A percentile compares a stretch with the other conserved stretches of the same genome.
Conservation (phyloP, 2,329 filamentous ascomycete species). For the Teratosphaeria pseudoeucalypti region DNA sequence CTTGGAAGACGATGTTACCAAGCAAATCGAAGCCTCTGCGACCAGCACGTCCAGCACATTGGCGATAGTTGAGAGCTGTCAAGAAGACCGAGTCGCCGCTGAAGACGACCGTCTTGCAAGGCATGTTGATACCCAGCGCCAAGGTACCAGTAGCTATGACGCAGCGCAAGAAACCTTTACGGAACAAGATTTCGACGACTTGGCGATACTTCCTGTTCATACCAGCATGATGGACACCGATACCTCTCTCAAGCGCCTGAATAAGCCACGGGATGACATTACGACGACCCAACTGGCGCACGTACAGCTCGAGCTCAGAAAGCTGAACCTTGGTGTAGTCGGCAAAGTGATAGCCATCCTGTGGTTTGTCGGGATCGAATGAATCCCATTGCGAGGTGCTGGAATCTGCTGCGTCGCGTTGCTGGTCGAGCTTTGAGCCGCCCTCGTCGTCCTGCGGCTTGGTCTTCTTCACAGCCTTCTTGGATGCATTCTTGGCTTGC, state of each 20-base stretch:
- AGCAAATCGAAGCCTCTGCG: constrained; percentile 71
- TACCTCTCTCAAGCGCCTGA: constrained; percentile 52
- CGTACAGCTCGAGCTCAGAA: constrained; percentile 48
- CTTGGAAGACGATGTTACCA: constrained; percentile 71
- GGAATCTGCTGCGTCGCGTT: constrained; percentile 45
- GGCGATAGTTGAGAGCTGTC: constrained; percentile 65
- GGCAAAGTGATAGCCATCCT: constrained; percentile 56
- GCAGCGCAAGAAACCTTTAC: constrained; percentile 58
- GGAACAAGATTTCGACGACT: constrained; percentile 62
- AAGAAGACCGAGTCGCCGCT: constrained; percentile 62
- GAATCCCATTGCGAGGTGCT: constrained; percentile 50
- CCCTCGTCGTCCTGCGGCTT: constrained; percentile 34
- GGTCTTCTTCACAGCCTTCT: constrained; percentile 27
- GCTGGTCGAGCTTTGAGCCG: constrained; percentile 46
- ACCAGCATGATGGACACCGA: constrained; percentile 70
- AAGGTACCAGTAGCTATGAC: constrained; percentile 68
- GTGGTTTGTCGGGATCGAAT: constrained; percentile 57
- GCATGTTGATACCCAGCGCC: constrained; percentile 72
- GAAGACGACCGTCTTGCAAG: constrained; percentile 73
- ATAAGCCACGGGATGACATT: constrained; percentile 46
- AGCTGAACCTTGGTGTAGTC: constrained; percentile 48
- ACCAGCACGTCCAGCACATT: constrained; percentile 67
- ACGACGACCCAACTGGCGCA: constrained; percentile 42
- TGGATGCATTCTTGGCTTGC: constrained; percentile 29
- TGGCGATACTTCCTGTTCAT: constrained; percentile 71